phyloP scores from a whole-genome alignment of 2,329 filamentous ascomycete genomes.

The Hymenoscyphus repandus region DNA sequence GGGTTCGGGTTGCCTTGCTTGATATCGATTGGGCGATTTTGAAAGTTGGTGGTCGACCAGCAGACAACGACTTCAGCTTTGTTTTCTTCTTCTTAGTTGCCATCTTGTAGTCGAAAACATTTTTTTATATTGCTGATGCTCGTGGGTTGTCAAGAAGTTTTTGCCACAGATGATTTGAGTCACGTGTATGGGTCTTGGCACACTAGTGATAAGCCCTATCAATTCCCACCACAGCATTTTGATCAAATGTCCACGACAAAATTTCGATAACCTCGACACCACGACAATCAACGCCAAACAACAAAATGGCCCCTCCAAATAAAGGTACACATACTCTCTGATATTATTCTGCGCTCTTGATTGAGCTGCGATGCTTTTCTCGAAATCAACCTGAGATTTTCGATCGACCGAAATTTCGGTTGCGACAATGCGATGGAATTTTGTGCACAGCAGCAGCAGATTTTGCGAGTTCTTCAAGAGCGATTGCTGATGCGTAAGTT shows the following conservation, averaged over 20 bases:
- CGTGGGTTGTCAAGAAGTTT: not conserved
- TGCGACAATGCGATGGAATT: slow-evolving; percentile 15
- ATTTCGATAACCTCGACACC: slow-evolving; percentile 3
- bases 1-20: slow-evolving; percentile 55
- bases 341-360: slow-evolving; percentile 11
- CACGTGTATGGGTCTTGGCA: slow-evolving; percentile 2
- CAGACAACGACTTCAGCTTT: slow-evolving; percentile 42
- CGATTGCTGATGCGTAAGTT: slow-evolving; percentile 65
- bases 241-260: not conserved
- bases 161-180: not conserved
- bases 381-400: slow-evolving; percentile 17
- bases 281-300: slow-evolving; percentile 20
- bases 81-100: slow-evolving; percentile 42
- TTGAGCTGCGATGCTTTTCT: slow-evolving; percentile 15
- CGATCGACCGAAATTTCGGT: slow-evolving; percentile 14
- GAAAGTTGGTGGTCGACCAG: slow-evolving; percentile 49
- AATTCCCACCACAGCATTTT: not conserved
- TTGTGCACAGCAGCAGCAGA: slow-evolving; percentile 61
- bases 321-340: slow-evolving; percentile 32
- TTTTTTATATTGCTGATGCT: slow-evolving; percentile 1
- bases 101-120: slow-evolving; percentile 34
- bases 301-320: slow-evolving; percentile 31
- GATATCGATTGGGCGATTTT: slow-evolving; percentile 53
- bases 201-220: not conserved
- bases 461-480: slow-evolving; percentile 69